Evolutionary conservation across 2,329 filamentous ascomycete genomes (phyloP).

Genomic region (Plenodomus tracheiphilus): DNA sequence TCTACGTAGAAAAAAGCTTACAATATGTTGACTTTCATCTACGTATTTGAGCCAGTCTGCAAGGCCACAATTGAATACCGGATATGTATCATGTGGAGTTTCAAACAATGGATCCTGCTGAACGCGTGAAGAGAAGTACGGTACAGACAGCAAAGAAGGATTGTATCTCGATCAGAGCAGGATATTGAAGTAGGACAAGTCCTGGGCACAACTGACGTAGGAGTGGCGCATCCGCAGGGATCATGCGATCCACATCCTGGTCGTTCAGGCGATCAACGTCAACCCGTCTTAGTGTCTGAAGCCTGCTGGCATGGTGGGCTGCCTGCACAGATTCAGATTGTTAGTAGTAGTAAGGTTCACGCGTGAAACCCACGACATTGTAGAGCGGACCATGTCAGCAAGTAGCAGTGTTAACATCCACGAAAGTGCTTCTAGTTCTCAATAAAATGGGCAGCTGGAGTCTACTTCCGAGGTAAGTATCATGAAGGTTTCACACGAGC

Average conservation of each 20-base stretch:
- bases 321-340: background rate
- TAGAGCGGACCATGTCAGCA: background rate
- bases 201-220: slow-evolving; percentile 39
- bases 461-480: slow-evolving; percentile 27
- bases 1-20: no score
- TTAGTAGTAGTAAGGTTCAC: background rate
- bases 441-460: slow-evolving; percentile 32
- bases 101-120: no score
- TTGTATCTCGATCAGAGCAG: slow-evolving; percentile 16
- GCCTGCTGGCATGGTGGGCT: background rate
- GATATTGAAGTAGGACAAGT: slow-evolving; percentile 35
- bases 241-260: slow-evolving; percentile 16
- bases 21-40: no score
- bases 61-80: no score
- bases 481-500: slow-evolving; percentile 12
- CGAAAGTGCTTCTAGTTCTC: slow-evolving; percentile 36
- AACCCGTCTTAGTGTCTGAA: slow-evolving; percentile 14
- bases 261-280: slow-evolving; percentile 18
- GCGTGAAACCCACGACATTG: background rate
- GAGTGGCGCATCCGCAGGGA: slow-evolving; percentile 30
- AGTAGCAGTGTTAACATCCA: slow-evolving; percentile 22
- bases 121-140: background rate
- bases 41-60: no score
- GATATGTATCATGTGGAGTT: no score
- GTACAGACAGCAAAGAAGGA: background rate